Conservation (phyloP, 2,329 filamentous ascomycete species). For the Fusarium sp. region DNA sequence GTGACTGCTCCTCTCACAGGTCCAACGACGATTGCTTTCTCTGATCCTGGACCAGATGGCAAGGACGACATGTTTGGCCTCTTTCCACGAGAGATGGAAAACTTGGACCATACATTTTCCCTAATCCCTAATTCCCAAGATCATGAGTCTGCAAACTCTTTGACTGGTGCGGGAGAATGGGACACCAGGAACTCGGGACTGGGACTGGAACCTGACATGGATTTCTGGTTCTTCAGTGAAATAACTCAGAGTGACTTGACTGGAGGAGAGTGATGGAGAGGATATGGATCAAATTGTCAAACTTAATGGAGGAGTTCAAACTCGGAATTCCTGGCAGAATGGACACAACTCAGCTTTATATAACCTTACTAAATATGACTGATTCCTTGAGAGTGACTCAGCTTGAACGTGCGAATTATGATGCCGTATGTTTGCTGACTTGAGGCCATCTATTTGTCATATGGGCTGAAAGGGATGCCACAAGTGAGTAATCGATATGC, state of each 20-base stretch:
- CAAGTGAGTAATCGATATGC: not conserved
- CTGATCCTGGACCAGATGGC: not conserved
- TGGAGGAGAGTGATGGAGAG: accelerated
- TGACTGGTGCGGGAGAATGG: not conserved
- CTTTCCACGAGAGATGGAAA: too few relatives aligned
- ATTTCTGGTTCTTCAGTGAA: too few relatives aligned
- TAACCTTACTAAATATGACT: not conserved
- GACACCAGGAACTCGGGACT: accelerated
- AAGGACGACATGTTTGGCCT: not conserved
- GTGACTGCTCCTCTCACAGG: not conserved
- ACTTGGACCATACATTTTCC: too few relatives aligned
- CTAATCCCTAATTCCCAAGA: not conserved
- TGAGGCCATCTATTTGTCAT: not conserved
- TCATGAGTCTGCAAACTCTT: not conserved
- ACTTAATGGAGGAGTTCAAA: not conserved
- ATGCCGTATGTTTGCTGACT: not conserved
- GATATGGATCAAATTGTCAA: not conserved
- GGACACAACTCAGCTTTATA: not conserved
- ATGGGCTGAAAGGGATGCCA: not conserved
- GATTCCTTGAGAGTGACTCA: not conserved
- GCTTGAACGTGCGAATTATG: not conserved
- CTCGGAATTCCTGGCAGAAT: not conserved
- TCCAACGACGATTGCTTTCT: not conserved
- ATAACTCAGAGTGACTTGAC: not conserved
- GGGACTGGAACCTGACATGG: accelerated